phyloP scores from a whole-genome alignment of 331 rosid species.

The Stylosanthes scabra region DNA sequence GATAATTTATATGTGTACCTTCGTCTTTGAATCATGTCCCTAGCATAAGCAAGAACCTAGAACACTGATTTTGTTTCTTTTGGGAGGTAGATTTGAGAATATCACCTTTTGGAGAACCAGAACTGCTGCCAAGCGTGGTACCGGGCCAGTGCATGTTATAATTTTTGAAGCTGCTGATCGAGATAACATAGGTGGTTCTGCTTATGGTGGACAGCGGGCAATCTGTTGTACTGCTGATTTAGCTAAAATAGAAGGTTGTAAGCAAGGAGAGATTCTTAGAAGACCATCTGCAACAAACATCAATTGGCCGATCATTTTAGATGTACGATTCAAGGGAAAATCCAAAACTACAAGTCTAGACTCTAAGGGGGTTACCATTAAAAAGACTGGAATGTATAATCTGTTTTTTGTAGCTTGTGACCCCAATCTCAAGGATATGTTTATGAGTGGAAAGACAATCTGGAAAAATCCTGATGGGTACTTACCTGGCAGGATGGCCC shows the following conservation, averaged over 20 bases:
- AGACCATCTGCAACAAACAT: conserved; percentile 72
- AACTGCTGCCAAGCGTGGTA: conserved; percentile 62
- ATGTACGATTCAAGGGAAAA: conserved; percentile 63
- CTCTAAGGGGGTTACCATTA: conserved; percentile 55
- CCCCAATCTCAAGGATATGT: conserved; percentile 81
- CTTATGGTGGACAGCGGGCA: conserved; percentile 95
- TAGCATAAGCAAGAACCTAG: conserved; percentile 7
- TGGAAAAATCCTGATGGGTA: conserved; percentile 96
- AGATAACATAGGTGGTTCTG: conserved; percentile 92
- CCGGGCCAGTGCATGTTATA: conserved; percentile 68
- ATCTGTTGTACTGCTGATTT: conserved; percentile 94
- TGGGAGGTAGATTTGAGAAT: conserved; percentile 70
- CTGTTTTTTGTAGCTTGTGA: conserved; percentile 92
- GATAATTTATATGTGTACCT: background rate
- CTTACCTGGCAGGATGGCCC: conserved; percentile 97
- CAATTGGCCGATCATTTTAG: conserved; percentile 80
- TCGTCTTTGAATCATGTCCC: conserved; percentile 6
- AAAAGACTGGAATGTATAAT: conserved; percentile 92
- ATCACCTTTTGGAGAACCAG: conserved; percentile 78
- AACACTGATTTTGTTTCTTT: conserved; percentile 37
- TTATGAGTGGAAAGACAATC: conserved; percentile 83
- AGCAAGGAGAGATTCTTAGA: conserved; percentile 89
- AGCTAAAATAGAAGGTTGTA: conserved; percentile 90
- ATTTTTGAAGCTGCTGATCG: conserved; percentile 96
- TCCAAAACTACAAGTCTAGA: conserved; percentile 44